Evolutionary conservation across 306 rosid species (phyloP).

Genomic region (Begonia loranthoides): DNA sequence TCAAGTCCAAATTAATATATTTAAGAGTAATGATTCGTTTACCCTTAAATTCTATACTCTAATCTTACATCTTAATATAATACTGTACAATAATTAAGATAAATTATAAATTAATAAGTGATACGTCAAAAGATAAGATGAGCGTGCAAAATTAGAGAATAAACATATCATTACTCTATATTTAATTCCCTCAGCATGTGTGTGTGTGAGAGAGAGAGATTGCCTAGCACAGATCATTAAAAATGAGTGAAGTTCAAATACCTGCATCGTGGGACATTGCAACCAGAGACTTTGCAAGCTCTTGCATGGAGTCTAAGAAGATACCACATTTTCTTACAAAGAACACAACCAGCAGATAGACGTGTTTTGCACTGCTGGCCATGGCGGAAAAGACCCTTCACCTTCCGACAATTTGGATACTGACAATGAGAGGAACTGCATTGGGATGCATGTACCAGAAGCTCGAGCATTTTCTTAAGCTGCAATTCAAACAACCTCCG

Average conservation of each 20-base stretch:
- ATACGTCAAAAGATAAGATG: too few species aligned
- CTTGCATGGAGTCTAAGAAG: slow-evolving; percentile 98
- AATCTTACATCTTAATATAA: too few species aligned
- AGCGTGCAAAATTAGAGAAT: background rate
- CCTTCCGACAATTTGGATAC: slow-evolving; percentile 95
- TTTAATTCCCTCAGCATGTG: too few species aligned
- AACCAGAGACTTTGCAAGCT: slow-evolving; percentile 89
- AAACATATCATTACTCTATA: too few species aligned
- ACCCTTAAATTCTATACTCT: too few species aligned
- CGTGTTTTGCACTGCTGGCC: slow-evolving; percentile 85
- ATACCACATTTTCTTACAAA: slow-evolving; percentile 95
- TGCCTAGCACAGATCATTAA: background rate
- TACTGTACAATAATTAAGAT: background rate
- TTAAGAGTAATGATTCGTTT: too few species aligned
- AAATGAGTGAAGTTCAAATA: slow-evolving; percentile 8
- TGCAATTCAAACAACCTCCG: slow-evolving; percentile 22
- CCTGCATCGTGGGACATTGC: slow-evolving; percentile 99
- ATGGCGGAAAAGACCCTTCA: slow-evolving; percentile 94
- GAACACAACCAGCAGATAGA: slow-evolving; percentile 90
- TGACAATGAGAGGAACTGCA: slow-evolving; percentile 81
- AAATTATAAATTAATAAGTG: too few species aligned
- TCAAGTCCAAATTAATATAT: background rate
- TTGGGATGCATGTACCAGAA: slow-evolving; percentile 90
- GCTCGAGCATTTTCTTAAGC: slow-evolving; percentile 94
- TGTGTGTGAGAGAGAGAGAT: background rate